phyloP scores from a whole-genome alignment of 2,329 filamentous ascomycete species.

The Aspergillus sp. region DNA sequence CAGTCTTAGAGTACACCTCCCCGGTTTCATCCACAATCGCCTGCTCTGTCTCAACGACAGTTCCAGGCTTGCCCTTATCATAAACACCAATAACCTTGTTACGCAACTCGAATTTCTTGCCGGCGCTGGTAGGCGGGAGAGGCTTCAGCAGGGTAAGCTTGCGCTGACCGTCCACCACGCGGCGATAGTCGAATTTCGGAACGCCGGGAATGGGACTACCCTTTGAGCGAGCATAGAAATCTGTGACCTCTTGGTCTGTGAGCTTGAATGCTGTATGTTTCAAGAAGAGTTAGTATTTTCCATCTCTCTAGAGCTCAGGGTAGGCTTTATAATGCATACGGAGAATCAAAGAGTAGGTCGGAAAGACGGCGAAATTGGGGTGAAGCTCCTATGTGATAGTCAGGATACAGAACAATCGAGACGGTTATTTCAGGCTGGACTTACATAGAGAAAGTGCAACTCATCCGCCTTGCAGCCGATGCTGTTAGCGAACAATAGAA shows the following conservation, averaged over 20 bases:
- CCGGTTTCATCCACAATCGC: conserved; percentile 67
- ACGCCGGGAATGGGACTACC: conserved; percentile 66
- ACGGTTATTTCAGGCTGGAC: conserved; percentile 17
- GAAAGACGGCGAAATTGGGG: conserved; percentile 80
- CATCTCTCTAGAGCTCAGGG: not conserved
- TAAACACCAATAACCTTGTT: conserved; percentile 79
- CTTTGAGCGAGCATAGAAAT: conserved; percentile 73
- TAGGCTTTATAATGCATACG: conserved; percentile 40
- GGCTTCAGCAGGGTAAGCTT: conserved; percentile 72
- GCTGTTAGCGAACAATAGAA: conserved; percentile 82
- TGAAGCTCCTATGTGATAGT: conserved; percentile 65
- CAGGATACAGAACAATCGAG: conserved; percentile 2
- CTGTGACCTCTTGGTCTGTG: conserved; percentile 68
- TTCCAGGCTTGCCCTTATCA: conserved; percentile 81
- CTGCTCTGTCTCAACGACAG: conserved; percentile 74
- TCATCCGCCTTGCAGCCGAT: conserved; percentile 83
- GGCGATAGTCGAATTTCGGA: conserved; percentile 68
- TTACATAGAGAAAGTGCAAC: conserved; percentile 86
- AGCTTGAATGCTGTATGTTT: conserved; percentile 65
- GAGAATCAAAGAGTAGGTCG: conserved; percentile 79
- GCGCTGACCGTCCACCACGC: conserved; percentile 80
- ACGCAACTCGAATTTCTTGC: conserved; percentile 69
- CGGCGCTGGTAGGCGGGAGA: conserved; percentile 66
- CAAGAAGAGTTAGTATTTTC: conserved; percentile 30
- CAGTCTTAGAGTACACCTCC: conserved; percentile 66